These are phyloP conservation scores for Seiridium unicorne DNA, from an alignment of 2,329 filamentous ascomycete species.

Conservation along the genomic window DNA sequence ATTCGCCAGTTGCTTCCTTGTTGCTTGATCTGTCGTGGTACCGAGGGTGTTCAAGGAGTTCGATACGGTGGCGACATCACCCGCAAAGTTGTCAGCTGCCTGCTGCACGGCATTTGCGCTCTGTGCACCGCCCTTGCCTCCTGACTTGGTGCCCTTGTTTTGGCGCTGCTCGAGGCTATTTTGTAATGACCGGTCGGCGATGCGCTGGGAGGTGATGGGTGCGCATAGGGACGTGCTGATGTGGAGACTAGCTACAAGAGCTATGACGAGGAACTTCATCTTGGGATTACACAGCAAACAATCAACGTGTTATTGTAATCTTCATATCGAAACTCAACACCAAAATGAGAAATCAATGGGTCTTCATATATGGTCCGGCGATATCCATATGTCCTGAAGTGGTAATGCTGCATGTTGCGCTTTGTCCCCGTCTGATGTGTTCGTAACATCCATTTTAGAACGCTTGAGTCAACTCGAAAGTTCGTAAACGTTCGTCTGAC, in stretches of 20 bases:
- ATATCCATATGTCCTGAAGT: too few relatives aligned
- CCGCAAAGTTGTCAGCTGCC: constrained; percentile 11
- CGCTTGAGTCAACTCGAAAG: background rate
- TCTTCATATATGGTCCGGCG: background rate
- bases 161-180: background rate
- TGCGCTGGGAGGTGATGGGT: background rate
- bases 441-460: background rate
- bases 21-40: constrained; percentile 6
- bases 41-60: constrained; percentile 10
- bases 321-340: background rate
- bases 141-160: background rate
- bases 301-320: background rate
- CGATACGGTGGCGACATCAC: constrained; percentile 9
- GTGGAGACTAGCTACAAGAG: background rate
- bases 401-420: background rate
- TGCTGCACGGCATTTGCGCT: background rate
- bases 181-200: background rate
- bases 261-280: background rate
- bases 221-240: constrained; percentile 3
- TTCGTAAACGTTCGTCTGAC: background rate
- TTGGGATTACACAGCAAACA: background rate
- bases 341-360: background rate
- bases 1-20: constrained; percentile 5
- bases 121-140: background rate
- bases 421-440: background rate